Conservation (phyloP, 1,284 basidiomycete species). For the Leccinum angustisporum region DNA sequence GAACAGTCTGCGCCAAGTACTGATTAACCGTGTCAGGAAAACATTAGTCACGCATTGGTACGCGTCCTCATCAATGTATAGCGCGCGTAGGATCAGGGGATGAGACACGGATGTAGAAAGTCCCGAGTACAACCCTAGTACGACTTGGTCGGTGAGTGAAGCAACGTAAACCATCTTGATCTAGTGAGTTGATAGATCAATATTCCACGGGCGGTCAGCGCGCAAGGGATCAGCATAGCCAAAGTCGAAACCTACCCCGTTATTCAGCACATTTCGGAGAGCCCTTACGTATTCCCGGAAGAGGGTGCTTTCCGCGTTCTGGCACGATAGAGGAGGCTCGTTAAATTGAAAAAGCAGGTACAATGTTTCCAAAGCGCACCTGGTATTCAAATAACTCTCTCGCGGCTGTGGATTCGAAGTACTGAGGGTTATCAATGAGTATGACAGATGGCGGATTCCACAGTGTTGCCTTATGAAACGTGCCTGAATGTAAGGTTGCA, state of each 20-base stretch:
- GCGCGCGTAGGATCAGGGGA: conserved; percentile 85
- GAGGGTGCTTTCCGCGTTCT: conserved; percentile 74
- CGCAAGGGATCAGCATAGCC: not conserved
- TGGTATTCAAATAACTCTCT: conserved; percentile 96
- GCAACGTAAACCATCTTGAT: conserved; percentile 91
- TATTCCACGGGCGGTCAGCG: not conserved
- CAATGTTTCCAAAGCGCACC: conserved; percentile 40
- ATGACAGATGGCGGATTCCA: conserved; percentile 1
- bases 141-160: conserved; percentile 93
- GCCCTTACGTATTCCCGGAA: conserved; percentile 78
- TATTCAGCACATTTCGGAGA: conserved; percentile 72
- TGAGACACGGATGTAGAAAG: conserved; percentile 87
- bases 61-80: conserved; percentile 95
- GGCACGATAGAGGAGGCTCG: conserved; percentile 3
- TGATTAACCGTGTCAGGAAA: conserved; percentile 1
- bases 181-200: conserved; percentile 37
- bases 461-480: conserved; percentile 13
- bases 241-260: conserved; percentile 55
- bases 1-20: conserved; percentile 70
- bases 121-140: conserved; percentile 85
- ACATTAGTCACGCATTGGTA: conserved; percentile 70
- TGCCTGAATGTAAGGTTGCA: conserved; percentile 86
- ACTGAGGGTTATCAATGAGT: conserved; percentile 46
- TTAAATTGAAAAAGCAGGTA: conserved; percentile 6
- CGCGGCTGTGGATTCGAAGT: conserved; percentile 91